Percentiles rank a stretch among this genome's conserved stretches.
Evolutionary conservation across 805 yeast genomes (phyloP).

Genomic region (Kuraishia borneana): DNA sequence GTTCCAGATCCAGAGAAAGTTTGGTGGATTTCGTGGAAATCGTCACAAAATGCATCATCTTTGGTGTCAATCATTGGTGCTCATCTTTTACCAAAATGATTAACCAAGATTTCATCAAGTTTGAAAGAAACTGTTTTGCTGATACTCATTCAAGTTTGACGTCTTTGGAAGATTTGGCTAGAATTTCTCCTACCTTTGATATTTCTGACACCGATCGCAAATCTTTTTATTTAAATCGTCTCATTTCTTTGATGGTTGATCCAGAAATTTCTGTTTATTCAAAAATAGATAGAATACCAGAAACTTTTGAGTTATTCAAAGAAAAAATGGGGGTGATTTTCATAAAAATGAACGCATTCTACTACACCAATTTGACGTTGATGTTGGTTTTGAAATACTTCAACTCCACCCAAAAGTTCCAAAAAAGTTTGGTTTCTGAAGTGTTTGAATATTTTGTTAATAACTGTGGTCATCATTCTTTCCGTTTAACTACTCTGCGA

Average conservation of each 20-base stretch:
- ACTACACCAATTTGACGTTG: not conserved
- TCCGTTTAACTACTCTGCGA: too few relatives aligned
- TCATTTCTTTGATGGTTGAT: too few relatives aligned
- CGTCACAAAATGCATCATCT: conserved; percentile 13
- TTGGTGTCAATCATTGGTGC: conserved; percentile 12
- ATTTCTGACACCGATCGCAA: not conserved
- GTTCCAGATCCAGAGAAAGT: not conserved
- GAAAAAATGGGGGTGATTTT: not conserved
- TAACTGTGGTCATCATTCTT: too few relatives aligned
- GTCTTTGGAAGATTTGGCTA: not conserved
- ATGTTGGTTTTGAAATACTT: not conserved
- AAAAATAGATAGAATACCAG: not conserved
- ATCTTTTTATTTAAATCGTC: not conserved
- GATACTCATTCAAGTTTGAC: not conserved
- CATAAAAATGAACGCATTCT: not conserved
- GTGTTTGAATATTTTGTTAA: too few relatives aligned
- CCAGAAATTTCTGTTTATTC: not conserved
- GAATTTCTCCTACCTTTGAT: not conserved
- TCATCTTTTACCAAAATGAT: conserved; percentile 7
- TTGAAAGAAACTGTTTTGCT: conserved; percentile 7
- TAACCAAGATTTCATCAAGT: conserved; percentile 9
- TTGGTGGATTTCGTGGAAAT: conserved; percentile 8
- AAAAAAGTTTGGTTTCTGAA: too few relatives aligned
- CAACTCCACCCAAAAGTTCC: conserved; percentile 9
- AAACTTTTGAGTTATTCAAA: not conserved